A percentile compares a stretch with the other conserved stretches of the same genome.
These are phyloP conservation scores for Datura wrightii DNA, from an alignment of 257 asterid genomes.

Conservation along the genomic window DNA sequence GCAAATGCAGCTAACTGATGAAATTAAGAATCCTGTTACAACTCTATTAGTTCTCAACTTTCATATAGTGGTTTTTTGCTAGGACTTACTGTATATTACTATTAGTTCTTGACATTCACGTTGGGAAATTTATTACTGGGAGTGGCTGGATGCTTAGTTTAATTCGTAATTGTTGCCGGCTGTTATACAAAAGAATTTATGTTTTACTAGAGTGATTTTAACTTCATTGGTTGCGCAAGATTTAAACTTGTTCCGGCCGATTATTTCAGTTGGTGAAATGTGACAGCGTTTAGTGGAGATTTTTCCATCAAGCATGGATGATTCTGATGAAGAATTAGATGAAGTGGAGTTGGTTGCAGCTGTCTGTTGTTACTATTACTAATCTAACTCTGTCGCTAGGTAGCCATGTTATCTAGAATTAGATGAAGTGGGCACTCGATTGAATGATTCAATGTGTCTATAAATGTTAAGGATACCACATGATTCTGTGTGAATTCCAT, in stretches of 20 bases:
- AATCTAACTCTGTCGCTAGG: background rate
- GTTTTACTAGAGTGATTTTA: background rate
- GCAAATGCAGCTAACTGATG: conserved; percentile 54
- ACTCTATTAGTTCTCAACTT: conserved; percentile 32
- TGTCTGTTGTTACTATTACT: background rate
- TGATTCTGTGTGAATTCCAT: no score
- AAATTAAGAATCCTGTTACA: conserved; percentile 29
- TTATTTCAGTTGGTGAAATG: background rate
- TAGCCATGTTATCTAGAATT: no score
- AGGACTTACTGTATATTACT: conserved; percentile 13
- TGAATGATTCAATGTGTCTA: no score
- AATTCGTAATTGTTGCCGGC: background rate
- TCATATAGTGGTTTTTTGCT: conserved; percentile 27
- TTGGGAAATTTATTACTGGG: background rate
- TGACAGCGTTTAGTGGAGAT: background rate
- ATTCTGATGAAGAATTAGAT: background rate
- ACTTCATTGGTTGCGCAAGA: background rate
- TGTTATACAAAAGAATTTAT: background rate
- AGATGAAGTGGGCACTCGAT: no score
- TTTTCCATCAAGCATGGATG: background rate
- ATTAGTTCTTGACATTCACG: background rate
- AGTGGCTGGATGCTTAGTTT: background rate
- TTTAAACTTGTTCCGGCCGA: background rate
- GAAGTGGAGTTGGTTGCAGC: background rate
- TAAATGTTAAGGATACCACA: no score